Evolutionary conservation across 768 basidiomycete genomes (phyloP).

Genomic region (Neoboletus magnificus): DNA sequence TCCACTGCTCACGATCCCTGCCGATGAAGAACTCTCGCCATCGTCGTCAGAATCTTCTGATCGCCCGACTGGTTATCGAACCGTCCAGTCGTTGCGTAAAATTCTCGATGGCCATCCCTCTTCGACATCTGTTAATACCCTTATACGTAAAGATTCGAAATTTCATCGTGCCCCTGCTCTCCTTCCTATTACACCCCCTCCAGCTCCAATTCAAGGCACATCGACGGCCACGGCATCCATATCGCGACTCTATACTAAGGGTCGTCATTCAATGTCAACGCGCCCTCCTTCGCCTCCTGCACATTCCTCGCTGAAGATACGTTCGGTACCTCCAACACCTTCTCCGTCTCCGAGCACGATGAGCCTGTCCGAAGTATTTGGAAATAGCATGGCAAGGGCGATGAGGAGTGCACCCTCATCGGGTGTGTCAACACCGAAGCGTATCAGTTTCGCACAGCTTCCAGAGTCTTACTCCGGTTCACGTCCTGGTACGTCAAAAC

Average conservation of each 20-base stretch:
- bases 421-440: slow-evolving; percentile 59
- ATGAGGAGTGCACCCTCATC: slow-evolving; percentile 45
- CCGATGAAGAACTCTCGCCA: slow-evolving; percentile 51
- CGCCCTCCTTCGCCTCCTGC: slow-evolving; percentile 59
- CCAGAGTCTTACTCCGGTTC: slow-evolving; percentile 60
- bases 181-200: slow-evolving; percentile 44
- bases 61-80: slow-evolving; percentile 51
- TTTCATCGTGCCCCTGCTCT: slow-evolving; percentile 19
- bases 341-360: slow-evolving; percentile 33
- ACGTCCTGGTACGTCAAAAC: slow-evolving; percentile 32
- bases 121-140: slow-evolving; percentile 23
- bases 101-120: slow-evolving; percentile 57
- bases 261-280: slow-evolving; percentile 56
- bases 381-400: slow-evolving; percentile 27
- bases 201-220: slow-evolving; percentile 55
- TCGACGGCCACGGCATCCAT: slow-evolving; percentile 76
- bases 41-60: slow-evolving; percentile 55
- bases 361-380: slow-evolving; percentile 28
- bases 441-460: slow-evolving; percentile 75
- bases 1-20: slow-evolving; percentile 50
- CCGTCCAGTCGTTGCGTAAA: slow-evolving; percentile 63
- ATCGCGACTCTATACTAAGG: slow-evolving; percentile 71
- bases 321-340: slow-evolving; percentile 36
- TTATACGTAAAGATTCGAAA: slow-evolving; percentile 11
- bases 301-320: slow-evolving; percentile 44